Evolutionary conservation across 2,329 filamentous ascomycete genomes (phyloP).

Genomic region (Phialocephala subalpina): DNA sequence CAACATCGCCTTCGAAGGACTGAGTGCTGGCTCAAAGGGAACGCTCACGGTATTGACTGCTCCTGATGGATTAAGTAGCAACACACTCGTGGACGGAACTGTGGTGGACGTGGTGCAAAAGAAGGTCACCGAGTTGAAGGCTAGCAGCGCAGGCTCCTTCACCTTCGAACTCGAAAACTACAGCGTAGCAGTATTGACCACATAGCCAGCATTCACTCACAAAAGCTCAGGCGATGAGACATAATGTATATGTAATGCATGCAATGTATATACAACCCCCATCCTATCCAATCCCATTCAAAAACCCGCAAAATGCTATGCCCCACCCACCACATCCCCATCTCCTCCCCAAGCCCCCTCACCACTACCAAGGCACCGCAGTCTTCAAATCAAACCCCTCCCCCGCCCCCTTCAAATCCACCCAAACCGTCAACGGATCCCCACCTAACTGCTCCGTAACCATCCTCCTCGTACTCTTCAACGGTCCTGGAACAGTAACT

Average conservation of each 20-base stretch:
- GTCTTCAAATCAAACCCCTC: conserved; percentile 41
- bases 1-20: conserved; percentile 54
- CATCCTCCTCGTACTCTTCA: conserved; percentile 31
- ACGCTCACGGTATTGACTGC: conserved; percentile 55
- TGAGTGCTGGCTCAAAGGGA: conserved; percentile 48
- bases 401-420: conserved; percentile 52
- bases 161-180: conserved; percentile 35
- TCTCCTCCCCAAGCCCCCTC: no score
- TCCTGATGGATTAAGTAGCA: conserved; percentile 29
- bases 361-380: conserved; percentile 15
- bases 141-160: conserved; percentile 28
- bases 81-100: conserved; percentile 22
- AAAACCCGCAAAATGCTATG: no score
- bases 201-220: not conserved
- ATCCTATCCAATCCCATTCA: no score
- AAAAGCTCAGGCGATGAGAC: not conserved
- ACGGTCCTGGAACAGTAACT: conserved; percentile 45
- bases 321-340: no score
- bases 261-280: not conserved
- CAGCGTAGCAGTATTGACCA: conserved; percentile 37
- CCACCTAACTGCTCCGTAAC: conserved; percentile 56
- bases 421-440: conserved; percentile 61
- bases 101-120: conserved; percentile 28
- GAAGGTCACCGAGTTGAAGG: conserved; percentile 22
- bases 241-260: not conserved